Percentiles rank a stretch among this genome's conserved stretches.
Conservation (phyloP, 208 protist species). For the Willaertia magna region DNA sequence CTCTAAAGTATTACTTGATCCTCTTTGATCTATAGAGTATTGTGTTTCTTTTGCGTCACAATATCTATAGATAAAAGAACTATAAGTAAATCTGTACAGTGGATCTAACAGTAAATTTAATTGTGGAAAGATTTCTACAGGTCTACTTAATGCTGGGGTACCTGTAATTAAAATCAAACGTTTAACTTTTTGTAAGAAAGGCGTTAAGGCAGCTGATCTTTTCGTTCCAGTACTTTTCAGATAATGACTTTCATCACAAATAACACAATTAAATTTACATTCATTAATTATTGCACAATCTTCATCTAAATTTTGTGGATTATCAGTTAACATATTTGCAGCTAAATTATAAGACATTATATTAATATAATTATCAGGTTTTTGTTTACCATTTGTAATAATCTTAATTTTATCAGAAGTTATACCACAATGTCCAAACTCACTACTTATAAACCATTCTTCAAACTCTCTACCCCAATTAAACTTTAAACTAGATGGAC, state of each 20-base stretch:
- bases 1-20: constrained; percentile 53
- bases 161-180: background rate
- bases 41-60: constrained; percentile 51
- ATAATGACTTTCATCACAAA: background rate
- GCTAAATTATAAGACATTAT: background rate
- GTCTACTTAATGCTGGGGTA: constrained; percentile 70
- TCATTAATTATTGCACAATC: background rate
- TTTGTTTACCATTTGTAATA: background rate
- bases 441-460: constrained; percentile 18
- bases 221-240: background rate
- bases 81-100: background rate
- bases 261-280: background rate
- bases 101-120: constrained; percentile 50
- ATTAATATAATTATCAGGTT: background rate
- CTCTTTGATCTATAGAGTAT: constrained; percentile 14
- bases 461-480: constrained; percentile 57
- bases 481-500: constrained; percentile 70
- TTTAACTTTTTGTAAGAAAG: background rate
- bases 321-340: background rate
- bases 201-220: background rate
- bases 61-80: constrained; percentile 70
- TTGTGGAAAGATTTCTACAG: constrained; percentile 82
- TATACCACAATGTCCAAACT: background rate
- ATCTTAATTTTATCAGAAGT: background rate
- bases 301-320: background rate